Base-by-base conservation (phyloP, 2,329 filamentous ascomycete species). In the Colletotrichum lindemuthianum region DNA sequence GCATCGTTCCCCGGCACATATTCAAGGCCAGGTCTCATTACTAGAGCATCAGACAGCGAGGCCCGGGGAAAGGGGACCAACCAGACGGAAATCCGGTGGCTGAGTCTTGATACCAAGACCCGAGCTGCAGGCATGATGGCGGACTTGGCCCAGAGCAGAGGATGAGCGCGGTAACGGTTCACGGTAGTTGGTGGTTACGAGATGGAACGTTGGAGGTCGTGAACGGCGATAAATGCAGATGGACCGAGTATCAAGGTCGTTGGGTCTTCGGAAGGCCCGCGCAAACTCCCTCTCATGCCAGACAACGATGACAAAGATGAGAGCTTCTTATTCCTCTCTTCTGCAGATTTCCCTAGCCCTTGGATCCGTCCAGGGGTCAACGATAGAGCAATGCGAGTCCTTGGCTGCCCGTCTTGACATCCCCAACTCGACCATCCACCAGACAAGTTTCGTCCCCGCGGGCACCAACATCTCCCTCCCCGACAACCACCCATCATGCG, bases 401-500 rank as follows among this genome's bases (percentile, higher is more conserved):
- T 39, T 64, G 39, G 60, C 56, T 12, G 44, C 43, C n/a, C 56
- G 56, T 10, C 50, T 64, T n/a, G 55, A 36, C 8, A 56, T 64
- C 39, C 56, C 56, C 2, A 70, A 75, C 47, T 73, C 73, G 9
- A 72, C 71, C 7, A 70, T 78, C 0, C 54, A 45, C 16, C 47
- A 45, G 13, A 63, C 53, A 2, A 50, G 43, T 5, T 69, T 64
- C 51, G 16, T 69, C 39, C 4, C 48, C 9, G 54, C 59, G 3
- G 77, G 76, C 3, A 75, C 76, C 1, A 79, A 76, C 32, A 64
- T 79, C 39, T 74, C 52, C 13, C 53, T 69, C 12, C 69, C 75
- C 2, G 71, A 74, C 11, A 72, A 75, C 58, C 71, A 77, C 53
- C 70, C 70, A 32, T 72, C 78, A 58, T 82, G 81, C 34, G 41